Percentiles rank a stretch among this genome's conserved stretches.
These are phyloP conservation scores for Candida patagonica DNA, from an alignment of 805 yeast genomes.

Conservation along the genomic window DNA sequence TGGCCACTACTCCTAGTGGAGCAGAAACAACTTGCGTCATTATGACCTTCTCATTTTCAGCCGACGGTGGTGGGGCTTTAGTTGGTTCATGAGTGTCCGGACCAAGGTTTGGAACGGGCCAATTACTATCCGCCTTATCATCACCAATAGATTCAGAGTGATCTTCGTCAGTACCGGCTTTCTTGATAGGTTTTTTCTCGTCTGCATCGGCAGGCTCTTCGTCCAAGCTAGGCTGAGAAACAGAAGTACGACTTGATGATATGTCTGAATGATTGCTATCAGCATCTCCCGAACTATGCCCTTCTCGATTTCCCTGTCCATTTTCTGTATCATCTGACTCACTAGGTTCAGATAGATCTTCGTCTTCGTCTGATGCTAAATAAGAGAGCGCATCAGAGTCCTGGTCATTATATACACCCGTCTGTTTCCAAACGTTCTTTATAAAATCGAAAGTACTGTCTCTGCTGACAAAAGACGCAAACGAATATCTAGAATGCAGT, in stretches of 20 bases:
- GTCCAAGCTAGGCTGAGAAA: constrained; percentile 20
- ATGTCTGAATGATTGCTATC: constrained; percentile 12
- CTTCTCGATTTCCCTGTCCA: not conserved
- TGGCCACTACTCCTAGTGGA: constrained; percentile 70
- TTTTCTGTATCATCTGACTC: constrained; percentile 17
- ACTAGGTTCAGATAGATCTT: constrained; percentile 9
- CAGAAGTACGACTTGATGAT: not conserved
- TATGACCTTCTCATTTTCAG: constrained; percentile 42
- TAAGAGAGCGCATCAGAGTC: constrained; percentile 12
- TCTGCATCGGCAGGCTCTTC: constrained; percentile 27
- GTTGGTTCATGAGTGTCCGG: constrained; percentile 60
- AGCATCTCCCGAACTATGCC: constrained; percentile 10
- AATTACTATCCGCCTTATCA: constrained; percentile 9
- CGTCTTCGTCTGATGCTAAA: constrained; percentile 33
- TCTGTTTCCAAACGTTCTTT: constrained; percentile 54
- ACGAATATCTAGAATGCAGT: constrained; percentile 51
- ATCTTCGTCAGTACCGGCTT: constrained; percentile 3
- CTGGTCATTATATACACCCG: constrained; percentile 18
- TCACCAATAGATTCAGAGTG: constrained; percentile 6
- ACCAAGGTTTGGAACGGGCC: constrained; percentile 42
- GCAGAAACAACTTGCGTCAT: constrained; percentile 47
- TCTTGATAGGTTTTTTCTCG: constrained; percentile 1
- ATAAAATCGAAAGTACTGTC: constrained; percentile 68
- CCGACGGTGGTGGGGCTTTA: constrained; percentile 35
- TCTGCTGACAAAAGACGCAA: constrained; percentile 81